Conservation (phyloP, 1,284 basidiomycete genomes). For the Meira nashicola region DNA sequence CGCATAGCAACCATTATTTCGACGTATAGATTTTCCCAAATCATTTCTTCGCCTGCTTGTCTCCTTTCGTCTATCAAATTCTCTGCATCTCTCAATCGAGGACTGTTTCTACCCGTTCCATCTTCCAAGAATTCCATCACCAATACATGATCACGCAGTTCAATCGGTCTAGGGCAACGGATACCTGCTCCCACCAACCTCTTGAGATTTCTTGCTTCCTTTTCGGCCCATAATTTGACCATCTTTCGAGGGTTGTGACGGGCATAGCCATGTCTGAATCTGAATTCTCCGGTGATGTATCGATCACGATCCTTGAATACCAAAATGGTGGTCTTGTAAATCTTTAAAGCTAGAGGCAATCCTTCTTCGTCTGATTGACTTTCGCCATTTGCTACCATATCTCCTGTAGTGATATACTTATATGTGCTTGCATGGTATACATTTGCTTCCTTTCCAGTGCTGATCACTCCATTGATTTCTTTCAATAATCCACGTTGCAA, state of each 20-base stretch:
- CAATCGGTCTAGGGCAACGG: slow-evolving; percentile 78
- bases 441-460: slow-evolving; percentile 51
- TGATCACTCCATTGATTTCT: slow-evolving; percentile 43
- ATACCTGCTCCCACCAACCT: slow-evolving; percentile 76
- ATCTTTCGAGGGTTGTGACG: slow-evolving; percentile 94
- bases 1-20: slow-evolving; percentile 77
- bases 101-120: slow-evolving; percentile 38
- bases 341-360: slow-evolving; percentile 66
- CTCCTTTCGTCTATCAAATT: slow-evolving; percentile 24
- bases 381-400: slow-evolving; percentile 4
- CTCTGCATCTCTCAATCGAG: slow-evolving; percentile 46
- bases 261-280: slow-evolving; percentile 88
- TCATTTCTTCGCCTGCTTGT: slow-evolving; percentile 4
- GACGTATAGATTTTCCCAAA: slow-evolving; percentile 62
- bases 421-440: slow-evolving; percentile 48
- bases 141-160: slow-evolving; percentile 92
- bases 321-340: slow-evolving; percentile 97
- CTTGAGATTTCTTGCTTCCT: slow-evolving; percentile 93
- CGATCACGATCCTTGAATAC: slow-evolving; percentile 94
- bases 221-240: slow-evolving; percentile 98
- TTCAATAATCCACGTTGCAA: slow-evolving; percentile 40
- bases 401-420: slow-evolving; percentile 8
- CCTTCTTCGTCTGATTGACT: neutral
- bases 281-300: slow-evolving; percentile 83
- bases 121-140: slow-evolving; percentile 79